Evolutionary conservation across 2,329 filamentous ascomycete genomes (phyloP).

Genomic region (Pyrenophora graminea): DNA sequence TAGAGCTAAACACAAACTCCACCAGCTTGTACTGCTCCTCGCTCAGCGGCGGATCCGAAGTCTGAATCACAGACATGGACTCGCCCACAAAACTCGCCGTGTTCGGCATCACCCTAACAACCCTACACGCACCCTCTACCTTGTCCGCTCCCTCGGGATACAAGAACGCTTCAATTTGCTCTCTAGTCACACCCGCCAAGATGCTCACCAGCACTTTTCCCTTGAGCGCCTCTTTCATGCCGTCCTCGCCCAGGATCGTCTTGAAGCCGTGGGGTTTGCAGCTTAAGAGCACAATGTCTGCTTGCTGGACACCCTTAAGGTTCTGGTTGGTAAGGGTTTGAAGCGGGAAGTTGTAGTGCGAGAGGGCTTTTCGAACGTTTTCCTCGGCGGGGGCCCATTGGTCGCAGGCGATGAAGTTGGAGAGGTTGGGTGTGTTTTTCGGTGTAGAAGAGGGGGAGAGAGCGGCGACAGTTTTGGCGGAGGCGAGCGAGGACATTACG

Average conservation of each 20-base stretch:
- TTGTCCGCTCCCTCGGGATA: conserved; percentile 56
- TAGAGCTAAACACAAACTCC: conserved; percentile 75
- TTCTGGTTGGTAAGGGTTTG: conserved; percentile 74
- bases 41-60: conserved; percentile 62
- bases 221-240: conserved; percentile 72
- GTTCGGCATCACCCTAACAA: conserved; percentile 85
- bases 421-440: conserved; percentile 56
- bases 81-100: conserved; percentile 78
- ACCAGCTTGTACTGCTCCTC: conserved; percentile 61
- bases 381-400: conserved; percentile 70
- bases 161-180: conserved; percentile 68
- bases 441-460: conserved; percentile 49
- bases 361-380: conserved; percentile 68
- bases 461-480: conserved; percentile 37
- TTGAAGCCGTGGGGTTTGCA: conserved; percentile 80
- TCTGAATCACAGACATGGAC: conserved; percentile 78
- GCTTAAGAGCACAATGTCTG: conserved; percentile 75
- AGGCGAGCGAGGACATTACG: conserved; percentile 71
- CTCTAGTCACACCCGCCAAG: conserved; percentile 73
- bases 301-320: conserved; percentile 65
- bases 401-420: conserved; percentile 80
- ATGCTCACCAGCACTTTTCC: conserved; percentile 85
- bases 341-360: conserved; percentile 64
- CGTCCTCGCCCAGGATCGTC: conserved; percentile 67
- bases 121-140: conserved; percentile 58